Evolutionary conservation across 1,284 basidiomycete genomes (phyloP), one percentile per base, ranked within the genome.

Genomic region (Irpex sp.): DNA sequence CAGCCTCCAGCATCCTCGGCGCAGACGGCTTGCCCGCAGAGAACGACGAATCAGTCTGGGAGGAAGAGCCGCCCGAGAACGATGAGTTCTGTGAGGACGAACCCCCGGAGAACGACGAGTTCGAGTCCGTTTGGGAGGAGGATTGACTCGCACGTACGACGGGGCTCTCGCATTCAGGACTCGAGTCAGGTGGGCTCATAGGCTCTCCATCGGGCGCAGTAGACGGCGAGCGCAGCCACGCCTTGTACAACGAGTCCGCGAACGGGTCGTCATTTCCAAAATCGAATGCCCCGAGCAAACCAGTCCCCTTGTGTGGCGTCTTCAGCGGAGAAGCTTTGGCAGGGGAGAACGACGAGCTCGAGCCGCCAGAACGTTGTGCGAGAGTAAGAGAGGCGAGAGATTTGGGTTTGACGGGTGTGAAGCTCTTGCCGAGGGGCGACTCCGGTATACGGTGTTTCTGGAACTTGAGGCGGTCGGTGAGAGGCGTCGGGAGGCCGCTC

Each of bases 131-230:
- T 19, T 60, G 60, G 56, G 59, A 8, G 54, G 64, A 26, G 4
- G 26, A 54, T 65, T 71, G 60, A 51, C 74, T 73, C 65, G 79
- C 82, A 64, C 85, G 77, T 59, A 88, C 70, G 8, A 88, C 81
- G n/a, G 87, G 87, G 63, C 86, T 88, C 63, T 87, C 87, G 21
- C 70, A 69, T 59, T 80, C 82, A 17, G 79, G 75, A 44, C 73
- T 77, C 37, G 80, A 77, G 60, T 76, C 71, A 36, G 79, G 71
- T 19, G 81, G 72, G 59, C 73, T 77, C 56, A 66, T 56, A 47
- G 57, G 21, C 34, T 57, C 57, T 26, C 61, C 64, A 8, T 59
- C 66, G 8, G 58, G 57, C 5, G 51, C 62, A 13, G 59, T 31
- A 40, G 66, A 66, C 52, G 60, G 65, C 4, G 67, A 51, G 19